These are phyloP conservation scores for Calycina marina DNA, from an alignment of 2,329 filamentous ascomycete species.

Conservation along the genomic window DNA sequence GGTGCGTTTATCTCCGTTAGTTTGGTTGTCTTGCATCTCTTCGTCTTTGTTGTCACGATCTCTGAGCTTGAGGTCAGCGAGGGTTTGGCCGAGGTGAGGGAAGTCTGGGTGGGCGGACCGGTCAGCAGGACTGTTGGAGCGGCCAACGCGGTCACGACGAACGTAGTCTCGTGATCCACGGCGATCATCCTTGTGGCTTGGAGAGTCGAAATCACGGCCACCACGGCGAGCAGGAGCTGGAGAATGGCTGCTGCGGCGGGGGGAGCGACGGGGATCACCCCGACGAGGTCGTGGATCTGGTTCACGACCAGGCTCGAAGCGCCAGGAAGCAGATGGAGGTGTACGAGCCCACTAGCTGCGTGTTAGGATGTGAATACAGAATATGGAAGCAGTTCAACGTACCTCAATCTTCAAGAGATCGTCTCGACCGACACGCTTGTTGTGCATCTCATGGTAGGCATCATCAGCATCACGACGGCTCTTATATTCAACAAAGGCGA, in stretches of 20 bases:
- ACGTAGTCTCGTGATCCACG: too few relatives aligned
- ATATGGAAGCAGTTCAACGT: slow-evolving; percentile 20
- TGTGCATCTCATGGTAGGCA: slow-evolving; percentile 99
- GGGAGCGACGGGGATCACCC: slow-evolving; percentile 45
- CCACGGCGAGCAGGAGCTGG: too few relatives aligned
- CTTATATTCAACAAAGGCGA: slow-evolving; percentile 98
- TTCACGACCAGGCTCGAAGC: slow-evolving; percentile 84
- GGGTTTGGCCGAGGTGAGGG: slow-evolving; percentile 30
- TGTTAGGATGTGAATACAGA: slow-evolving; percentile 1
- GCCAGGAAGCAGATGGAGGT: slow-evolving; percentile 94
- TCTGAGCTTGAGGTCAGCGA: slow-evolving; percentile 13
- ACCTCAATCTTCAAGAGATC: slow-evolving; percentile 98
- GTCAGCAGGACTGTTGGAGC: slow-evolving; percentile 43
- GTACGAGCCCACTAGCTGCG: slow-evolving; percentile 83
- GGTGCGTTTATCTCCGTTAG: slow-evolving; percentile 77
- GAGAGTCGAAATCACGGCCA: slow-evolving; percentile 57
- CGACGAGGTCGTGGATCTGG: slow-evolving; percentile 36
- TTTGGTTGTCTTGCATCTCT: slow-evolving; percentile 59
- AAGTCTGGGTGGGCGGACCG: slow-evolving; percentile 58
- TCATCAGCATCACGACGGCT: slow-evolving; percentile 96
- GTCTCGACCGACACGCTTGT: slow-evolving; percentile 93
- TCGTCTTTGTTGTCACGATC: slow-evolving; percentile 39
- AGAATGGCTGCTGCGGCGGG: slow-evolving; percentile 58
- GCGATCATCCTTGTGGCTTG: slow-evolving; percentile 78
- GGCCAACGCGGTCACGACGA: slow-evolving; percentile 59